Evolutionary conservation across 2,329 filamentous ascomycete genomes (phyloP), one percentile per base, ranked within the genome.

Genomic region (Pseudogymnoascus verrucosus): DNA sequence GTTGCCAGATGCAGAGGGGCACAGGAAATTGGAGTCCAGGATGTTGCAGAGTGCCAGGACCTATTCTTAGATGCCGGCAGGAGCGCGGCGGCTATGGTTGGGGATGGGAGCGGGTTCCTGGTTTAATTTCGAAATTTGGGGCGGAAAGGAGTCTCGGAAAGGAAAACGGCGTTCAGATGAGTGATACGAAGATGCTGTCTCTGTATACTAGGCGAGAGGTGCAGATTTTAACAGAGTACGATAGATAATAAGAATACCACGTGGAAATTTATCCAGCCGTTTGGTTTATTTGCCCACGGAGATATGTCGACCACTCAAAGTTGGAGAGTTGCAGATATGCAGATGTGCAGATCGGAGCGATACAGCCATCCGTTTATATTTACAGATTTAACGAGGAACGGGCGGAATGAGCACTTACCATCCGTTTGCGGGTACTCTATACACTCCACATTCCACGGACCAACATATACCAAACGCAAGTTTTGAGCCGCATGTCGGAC

Each of bases 1-100:
- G 83, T 98, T 71, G 91, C 93, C 65, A 89, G 90, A 74, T 90
- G 95, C 72, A 90, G 89, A 74, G 89, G 89, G 65, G 86, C 87
- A 71, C 83, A 81, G 67, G 87, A 90, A 73, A 92, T 93, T 71
- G 89, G 92, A 71, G 79, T 90, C 64, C 82, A 86, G 71, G 90
- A 93, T 75, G 85, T 95, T 68, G 84, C 83, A 14, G 90, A 95
- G 78, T 93, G 89, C 74, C 89, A 93, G 75, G 89, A 91, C 72
- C 78, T 95, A 61, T 93, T 95, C 80, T 84, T 93, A 68, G 90
- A 95, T 76, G 89, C 90, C 60, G 86, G 87, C 72, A 84, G 90
- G 69, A 93, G 90, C 75, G 90, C 90, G 67, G 78, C 81, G 66
- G 82, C 93, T 69, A 83, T 92, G 70, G 78, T 76, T 67, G 85